Evolutionary conservation across 352 stramenopile species (phyloP), one percentile per base, ranked within the genome.

Genomic region (Phytopythium aichiense): DNA sequence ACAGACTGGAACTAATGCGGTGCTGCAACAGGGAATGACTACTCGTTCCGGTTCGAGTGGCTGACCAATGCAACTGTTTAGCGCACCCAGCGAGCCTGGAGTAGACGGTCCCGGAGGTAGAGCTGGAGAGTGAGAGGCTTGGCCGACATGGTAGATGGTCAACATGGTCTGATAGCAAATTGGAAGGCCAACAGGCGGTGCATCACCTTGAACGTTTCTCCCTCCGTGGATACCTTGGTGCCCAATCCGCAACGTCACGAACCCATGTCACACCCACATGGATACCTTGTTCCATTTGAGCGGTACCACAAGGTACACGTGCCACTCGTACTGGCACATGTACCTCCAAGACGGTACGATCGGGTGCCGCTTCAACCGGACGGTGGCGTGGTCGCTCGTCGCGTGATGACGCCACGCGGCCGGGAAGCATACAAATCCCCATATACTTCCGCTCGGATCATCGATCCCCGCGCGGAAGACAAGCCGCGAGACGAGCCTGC

Each of bases 341-440:
- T 50, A 50, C 43, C 43, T 6, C 9, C 28, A 6, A 28, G 18
- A 0, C 7, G 43, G 43, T 18, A 50, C 43, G 20, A 2, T 50
- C 2, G 23, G 9, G 23, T 37, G 15, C 2, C 40, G 40, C 40
- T 48, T 48, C 40, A 48, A 48, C 40, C 16, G 18, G 40, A 48
- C 40, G 40, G 40, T 48, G 23, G 48, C 48, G 4, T 53, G 45
- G 23, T 53, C 31, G 48, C 48, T 5, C 35, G 12, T 23, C 16
- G 12, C 22, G 15, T 37, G 48, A 53, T 53, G 48, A 53, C 25
- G 48, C 48, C 48, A 53, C 48, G 48, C 48, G 48, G 48, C 48
- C 8, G 1, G 11, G 0, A 1, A 2, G 7, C 48, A 53, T 53
- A 53, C 48, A 53, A 37, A 13, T 37, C 48, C 48, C 48, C 23